These are phyloP conservation scores for Leishmania aethiopica DNA, from an alignment of 208 protist species.

Conservation along the genomic window DNA sequence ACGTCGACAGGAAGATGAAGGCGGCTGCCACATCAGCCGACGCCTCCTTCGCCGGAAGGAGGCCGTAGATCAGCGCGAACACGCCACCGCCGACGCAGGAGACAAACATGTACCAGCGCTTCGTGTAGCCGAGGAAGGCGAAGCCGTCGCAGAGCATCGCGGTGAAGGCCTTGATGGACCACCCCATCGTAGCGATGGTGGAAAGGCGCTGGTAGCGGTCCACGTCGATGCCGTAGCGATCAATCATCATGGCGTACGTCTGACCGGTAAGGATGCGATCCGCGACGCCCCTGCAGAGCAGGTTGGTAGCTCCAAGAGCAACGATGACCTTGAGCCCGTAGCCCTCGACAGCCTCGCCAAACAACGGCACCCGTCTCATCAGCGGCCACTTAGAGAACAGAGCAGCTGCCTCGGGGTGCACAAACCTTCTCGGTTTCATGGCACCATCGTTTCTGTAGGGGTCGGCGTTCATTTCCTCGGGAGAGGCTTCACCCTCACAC, in stretches of 20 bases:
- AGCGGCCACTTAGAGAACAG: slow-evolving; percentile 39
- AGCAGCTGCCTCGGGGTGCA: slow-evolving; percentile 39
- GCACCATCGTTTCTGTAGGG: not conserved
- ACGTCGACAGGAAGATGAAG: slow-evolving; percentile 59
- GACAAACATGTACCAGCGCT: slow-evolving; percentile 67
- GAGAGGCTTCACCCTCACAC: slow-evolving; percentile 18
- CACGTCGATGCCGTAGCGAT: slow-evolving; percentile 39
- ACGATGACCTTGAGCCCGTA: slow-evolving; percentile 44
- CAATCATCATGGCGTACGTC: slow-evolving; percentile 49
- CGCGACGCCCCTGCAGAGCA: slow-evolving; percentile 62
- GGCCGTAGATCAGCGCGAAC: slow-evolving; percentile 48
- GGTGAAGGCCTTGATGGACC: slow-evolving; percentile 69
- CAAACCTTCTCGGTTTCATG: not conserved
- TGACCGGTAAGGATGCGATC: slow-evolving; percentile 45
- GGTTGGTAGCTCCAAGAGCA: slow-evolving; percentile 44
- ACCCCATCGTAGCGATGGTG: slow-evolving; percentile 44
- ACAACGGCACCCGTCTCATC: slow-evolving; percentile 44
- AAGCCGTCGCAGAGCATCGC: slow-evolving; percentile 69
- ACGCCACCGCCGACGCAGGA: slow-evolving; percentile 48
- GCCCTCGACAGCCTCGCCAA: slow-evolving; percentile 40
- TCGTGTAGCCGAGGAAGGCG: slow-evolving; percentile 70
- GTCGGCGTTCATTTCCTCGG: not conserved
- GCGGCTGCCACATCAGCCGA: slow-evolving; percentile 38
- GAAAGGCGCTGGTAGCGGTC: slow-evolving; percentile 59
- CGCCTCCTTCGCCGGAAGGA: slow-evolving; percentile 42